Evolutionary conservation across 2,329 filamentous ascomycete genomes (phyloP), one percentile per base, ranked within the genome.

Genomic region (Diaporthe capsici): DNA sequence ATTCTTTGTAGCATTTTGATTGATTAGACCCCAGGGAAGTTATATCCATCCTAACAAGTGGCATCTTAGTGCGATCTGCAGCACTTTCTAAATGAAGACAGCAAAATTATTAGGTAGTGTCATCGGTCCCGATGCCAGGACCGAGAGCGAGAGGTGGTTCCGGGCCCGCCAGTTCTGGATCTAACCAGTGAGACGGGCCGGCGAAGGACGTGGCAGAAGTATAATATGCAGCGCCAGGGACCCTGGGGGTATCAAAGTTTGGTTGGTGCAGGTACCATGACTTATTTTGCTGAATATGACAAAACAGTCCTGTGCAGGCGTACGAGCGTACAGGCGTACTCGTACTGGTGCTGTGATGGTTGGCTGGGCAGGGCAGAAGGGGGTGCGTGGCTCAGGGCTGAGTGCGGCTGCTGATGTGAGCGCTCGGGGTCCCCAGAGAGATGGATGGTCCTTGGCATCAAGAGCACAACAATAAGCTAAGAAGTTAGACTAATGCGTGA

Each of bases 351-450:
- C 5, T 28, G 12, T 47, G 39, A 31, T 65, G 61, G 25, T 25
- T 44, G 60, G 37, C 7, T 31, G 25, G 60, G 4, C 4, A n/a
- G 44, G 37, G 37, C 37, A 39, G 37, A 39, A 51, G 28, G 7
- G 28, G 25, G 61, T 25, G 63, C 22, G 17, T 53, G 22, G 25
- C 20, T 13, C 17, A 67, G 44, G 63, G 63, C 63, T 67, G 63
- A 67, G 63, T 51, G 15, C 22, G 65, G 22, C 65, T 68, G 65
- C 65, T 68, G 65, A 53, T 53, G 65, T 68, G 65, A 68, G 61
- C 28, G 13, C 44, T 34, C 28, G 31, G 61, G 17, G 31, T 37
- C 61, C 28, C 44, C 44, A 49, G 28, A 51, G 2, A 20, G 3
- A 22, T n/a, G 39, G 3, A 22, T n/a, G 39, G 9, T 4, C 2